A percentile compares a stretch with the other conserved stretches of the same genome.
These are phyloP conservation scores for Pleurotus tuber-regium DNA, from an alignment of 768 basidiomycete species.

Conservation along the genomic window DNA sequence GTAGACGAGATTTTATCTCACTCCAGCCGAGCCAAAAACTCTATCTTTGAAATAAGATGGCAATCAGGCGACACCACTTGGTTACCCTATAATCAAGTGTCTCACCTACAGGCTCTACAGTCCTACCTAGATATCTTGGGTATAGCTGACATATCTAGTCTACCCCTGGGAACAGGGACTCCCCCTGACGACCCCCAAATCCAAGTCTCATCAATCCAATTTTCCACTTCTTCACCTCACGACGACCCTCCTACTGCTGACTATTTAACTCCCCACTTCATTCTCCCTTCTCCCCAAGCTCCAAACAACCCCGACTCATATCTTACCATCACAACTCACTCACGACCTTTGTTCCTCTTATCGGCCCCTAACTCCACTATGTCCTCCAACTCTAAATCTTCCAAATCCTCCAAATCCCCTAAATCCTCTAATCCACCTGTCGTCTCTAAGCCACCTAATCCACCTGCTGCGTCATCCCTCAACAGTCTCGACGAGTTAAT, in stretches of 20 bases:
- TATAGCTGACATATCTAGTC: neutral
- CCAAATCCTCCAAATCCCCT: neutral
- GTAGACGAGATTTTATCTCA: conserved; percentile 24
- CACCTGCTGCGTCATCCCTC: neutral
- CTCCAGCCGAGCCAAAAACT: conserved; percentile 18
- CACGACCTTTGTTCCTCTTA: neutral
- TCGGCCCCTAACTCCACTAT: neutral
- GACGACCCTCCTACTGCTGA: too few species aligned
- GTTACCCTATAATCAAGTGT: conserved; percentile 24
- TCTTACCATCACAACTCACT: neutral
- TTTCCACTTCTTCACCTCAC: too few species aligned
- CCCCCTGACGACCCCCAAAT: conserved; percentile 6
- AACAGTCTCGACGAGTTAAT: neutral
- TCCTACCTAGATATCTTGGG: conserved; percentile 7
- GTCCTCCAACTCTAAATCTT: neutral
- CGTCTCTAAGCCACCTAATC: neutral
- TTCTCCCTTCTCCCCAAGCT: neutral
- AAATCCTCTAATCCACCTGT: neutral
- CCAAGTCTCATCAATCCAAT: neutral
- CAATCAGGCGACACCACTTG: conserved; percentile 32
- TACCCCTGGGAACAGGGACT: neutral
- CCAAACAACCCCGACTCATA: too few species aligned
- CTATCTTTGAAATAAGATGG: conserved; percentile 31
- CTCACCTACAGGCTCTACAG: conserved; percentile 2
- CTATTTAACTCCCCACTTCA: neutral